Evolutionary conservation across 1,139 yeast genomes (phyloP).

Genomic region (Casaregolazyma suthepensis): DNA sequence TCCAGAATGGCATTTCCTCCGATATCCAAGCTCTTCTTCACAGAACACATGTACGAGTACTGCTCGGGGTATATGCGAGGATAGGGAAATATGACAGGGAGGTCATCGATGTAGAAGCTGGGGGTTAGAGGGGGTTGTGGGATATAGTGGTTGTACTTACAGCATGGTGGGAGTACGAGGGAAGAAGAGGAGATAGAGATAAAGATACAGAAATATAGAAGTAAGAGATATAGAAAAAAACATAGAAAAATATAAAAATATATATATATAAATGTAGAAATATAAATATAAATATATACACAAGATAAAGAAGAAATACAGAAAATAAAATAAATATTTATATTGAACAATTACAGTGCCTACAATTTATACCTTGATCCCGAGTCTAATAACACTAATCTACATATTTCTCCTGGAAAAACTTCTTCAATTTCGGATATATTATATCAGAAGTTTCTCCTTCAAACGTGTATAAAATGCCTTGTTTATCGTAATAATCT

Average conservation of each 20-base stretch:
- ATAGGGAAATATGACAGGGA: constrained; percentile 95
- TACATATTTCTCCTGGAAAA: constrained; percentile 10
- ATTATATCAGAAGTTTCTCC: constrained; percentile 84
- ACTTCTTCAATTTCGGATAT: constrained; percentile 54
- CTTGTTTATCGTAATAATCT: constrained; percentile 49
- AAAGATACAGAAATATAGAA: not conserved
- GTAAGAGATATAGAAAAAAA: not conserved
- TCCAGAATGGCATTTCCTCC: constrained; percentile 97
- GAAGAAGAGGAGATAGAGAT: not conserved
- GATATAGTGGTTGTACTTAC: not conserved
- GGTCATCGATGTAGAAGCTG: constrained; percentile 84
- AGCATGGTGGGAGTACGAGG: not conserved
- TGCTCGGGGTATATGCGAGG: constrained; percentile 97
- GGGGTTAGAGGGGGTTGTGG: not conserved
- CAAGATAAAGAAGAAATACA: not conserved
- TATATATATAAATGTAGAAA: not conserved
- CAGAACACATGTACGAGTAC: constrained; percentile 94
- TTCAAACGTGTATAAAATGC: constrained; percentile 50
- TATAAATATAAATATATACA: not conserved
- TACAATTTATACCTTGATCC: no score
- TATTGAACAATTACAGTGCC: no score
- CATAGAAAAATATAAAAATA: not conserved
- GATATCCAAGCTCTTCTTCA: constrained; percentile 85
- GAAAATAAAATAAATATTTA: no score
- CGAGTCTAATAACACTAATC: not conserved